Evolutionary conservation across 169 alveolate species (phyloP).

Genomic region (Plasmodium fragile): DNA sequence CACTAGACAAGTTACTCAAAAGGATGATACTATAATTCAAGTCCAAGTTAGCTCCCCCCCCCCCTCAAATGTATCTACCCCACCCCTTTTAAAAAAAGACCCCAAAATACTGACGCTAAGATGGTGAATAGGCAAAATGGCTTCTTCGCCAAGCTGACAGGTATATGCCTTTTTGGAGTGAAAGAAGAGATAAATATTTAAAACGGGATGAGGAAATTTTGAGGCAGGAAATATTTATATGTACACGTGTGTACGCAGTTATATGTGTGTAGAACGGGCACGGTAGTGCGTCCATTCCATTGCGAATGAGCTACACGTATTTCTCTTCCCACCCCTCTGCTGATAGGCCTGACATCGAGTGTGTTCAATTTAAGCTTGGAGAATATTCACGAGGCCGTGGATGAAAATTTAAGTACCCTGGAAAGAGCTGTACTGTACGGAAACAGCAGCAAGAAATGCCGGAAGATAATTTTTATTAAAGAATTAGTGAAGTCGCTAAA

Average conservation of each 20-base stretch:
- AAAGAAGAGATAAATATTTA: not conserved
- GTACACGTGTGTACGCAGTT: not conserved
- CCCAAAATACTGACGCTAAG: slow-evolving; percentile 13
- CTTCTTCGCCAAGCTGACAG: slow-evolving; percentile 61
- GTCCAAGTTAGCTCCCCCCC: not conserved
- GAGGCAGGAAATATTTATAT: not conserved
- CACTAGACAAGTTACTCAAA: not conserved
- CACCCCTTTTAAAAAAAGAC: not conserved
- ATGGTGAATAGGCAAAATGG: slow-evolving; percentile 52
- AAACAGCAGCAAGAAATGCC: slow-evolving; percentile 51
- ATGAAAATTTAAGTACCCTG: slow-evolving; percentile 44
- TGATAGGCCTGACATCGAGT: slow-evolving; percentile 14
- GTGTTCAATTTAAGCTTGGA: slow-evolving; percentile 36
- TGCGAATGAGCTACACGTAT: not conserved
- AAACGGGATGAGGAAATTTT: not conserved
- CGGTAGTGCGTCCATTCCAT: not conserved
- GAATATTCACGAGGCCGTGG: slow-evolving; percentile 35
- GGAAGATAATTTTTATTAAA: slow-evolving; percentile 53
- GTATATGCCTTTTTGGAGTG: not conserved
- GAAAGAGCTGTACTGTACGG: slow-evolving; percentile 64
- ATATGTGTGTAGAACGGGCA: not conserved
- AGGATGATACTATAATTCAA: not conserved
- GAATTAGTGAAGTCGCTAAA: slow-evolving; percentile 34
- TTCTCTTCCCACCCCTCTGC: not conserved
- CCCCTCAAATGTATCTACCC: not conserved